phyloP scores from a whole-genome alignment of 2,329 filamentous ascomycete species.

The Venturia pyrina region DNA sequence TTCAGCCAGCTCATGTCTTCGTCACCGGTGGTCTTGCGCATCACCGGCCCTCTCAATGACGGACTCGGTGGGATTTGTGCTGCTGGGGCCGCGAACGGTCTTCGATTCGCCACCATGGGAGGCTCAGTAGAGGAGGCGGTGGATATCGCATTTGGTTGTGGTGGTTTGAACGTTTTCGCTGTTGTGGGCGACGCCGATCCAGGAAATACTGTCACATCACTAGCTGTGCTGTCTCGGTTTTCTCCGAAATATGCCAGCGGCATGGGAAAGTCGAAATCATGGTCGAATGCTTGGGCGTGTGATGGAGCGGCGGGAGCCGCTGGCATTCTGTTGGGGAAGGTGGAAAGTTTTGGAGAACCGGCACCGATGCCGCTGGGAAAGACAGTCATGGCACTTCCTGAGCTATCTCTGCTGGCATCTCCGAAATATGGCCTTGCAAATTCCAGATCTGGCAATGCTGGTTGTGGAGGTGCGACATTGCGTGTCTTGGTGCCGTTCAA shows the following conservation, averaged over 20 bases:
- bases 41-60: slow-evolving; percentile 2
- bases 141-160: background rate
- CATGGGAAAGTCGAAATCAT: slow-evolving; percentile 2
- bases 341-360: background rate
- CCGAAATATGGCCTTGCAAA: slow-evolving; percentile 34
- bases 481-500: slow-evolving; percentile 27
- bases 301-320: background rate
- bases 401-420: slow-evolving; percentile 36
- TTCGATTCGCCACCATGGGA: background rate
- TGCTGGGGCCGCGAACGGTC: background rate
- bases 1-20: slow-evolving; percentile 76
- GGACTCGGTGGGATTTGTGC: background rate
- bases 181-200: background rate
- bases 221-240: background rate
- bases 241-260: slow-evolving; percentile 2
- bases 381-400: slow-evolving; percentile 39
- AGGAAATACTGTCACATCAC: slow-evolving; percentile 24
- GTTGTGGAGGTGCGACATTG: slow-evolving; percentile 19
- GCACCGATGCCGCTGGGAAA: slow-evolving; percentile 15
- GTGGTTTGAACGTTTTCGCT: background rate
- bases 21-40: slow-evolving; percentile 16
- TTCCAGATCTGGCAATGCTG: slow-evolving; percentile 27
- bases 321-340: background rate
- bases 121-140: background rate
- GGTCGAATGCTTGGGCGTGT: background rate